A percentile compares a stretch with the other conserved stretches of the same genome.
phyloP scores from a whole-genome alignment of 192 early-diverging fungal species.

The Coemansia sp. region DNA sequence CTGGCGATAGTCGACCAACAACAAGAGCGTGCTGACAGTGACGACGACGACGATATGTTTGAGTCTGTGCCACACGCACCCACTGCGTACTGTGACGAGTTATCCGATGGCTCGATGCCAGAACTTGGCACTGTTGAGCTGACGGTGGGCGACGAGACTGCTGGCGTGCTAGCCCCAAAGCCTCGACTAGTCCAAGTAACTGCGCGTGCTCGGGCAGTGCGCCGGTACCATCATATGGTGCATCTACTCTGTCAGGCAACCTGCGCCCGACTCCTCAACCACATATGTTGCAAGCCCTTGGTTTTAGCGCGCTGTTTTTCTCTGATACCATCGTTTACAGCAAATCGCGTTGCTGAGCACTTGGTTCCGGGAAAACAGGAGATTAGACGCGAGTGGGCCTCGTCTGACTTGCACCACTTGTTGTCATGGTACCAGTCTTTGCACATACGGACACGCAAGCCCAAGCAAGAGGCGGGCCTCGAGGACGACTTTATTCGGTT shows the following conservation, averaged over 20 bases:
- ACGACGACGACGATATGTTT: slow-evolving; percentile 25
- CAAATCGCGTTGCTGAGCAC: slow-evolving; percentile 28
- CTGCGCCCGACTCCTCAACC: slow-evolving; percentile 19
- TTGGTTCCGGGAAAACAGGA: slow-evolving; percentile 19
- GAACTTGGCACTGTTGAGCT: slow-evolving; percentile 49
- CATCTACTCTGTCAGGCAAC: slow-evolving; percentile 27
- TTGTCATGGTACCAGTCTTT: slow-evolving; percentile 19
- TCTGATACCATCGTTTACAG: slow-evolving; percentile 13
- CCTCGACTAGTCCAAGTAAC: slow-evolving; percentile 25
- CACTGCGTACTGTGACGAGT: slow-evolving; percentile 1
- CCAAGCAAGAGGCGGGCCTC: not conserved
- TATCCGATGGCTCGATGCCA: slow-evolving; percentile 25
- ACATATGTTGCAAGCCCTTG: slow-evolving; percentile 6
- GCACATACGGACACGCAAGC: not conserved
- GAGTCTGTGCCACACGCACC: slow-evolving; percentile 7
- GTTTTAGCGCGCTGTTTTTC: slow-evolving; percentile 23
- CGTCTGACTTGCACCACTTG: slow-evolving; percentile 33
- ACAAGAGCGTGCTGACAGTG: not conserved
- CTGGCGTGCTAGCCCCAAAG: not conserved
- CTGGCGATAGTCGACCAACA: not conserved
- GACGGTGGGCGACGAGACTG: slow-evolving; percentile 20
- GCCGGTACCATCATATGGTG: slow-evolving; percentile 39
- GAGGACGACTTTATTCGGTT: slow-evolving; percentile 20
- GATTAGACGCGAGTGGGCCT: slow-evolving; percentile 43
- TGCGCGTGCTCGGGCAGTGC: slow-evolving; percentile 26